Percentiles rank a stretch among this genome's conserved stretches.
These are phyloP conservation scores for Hortaea werneckii DNA, from an alignment of 2,329 filamentous ascomycete species.

Conservation along the genomic window DNA sequence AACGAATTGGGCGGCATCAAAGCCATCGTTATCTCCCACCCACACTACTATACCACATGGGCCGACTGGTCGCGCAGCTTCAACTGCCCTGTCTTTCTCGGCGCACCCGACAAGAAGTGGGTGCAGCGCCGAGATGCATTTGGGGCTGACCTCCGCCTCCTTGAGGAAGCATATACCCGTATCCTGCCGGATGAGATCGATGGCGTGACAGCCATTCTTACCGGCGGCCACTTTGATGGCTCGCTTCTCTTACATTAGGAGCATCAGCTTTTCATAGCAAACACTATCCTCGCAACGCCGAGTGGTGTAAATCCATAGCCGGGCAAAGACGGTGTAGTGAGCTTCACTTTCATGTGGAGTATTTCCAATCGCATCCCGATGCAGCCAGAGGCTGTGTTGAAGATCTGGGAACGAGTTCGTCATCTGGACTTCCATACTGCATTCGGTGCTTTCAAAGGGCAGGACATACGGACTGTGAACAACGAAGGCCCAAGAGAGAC, in stretches of 20 bases:
- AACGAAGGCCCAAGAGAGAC: constrained; percentile 9
- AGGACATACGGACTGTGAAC: constrained; percentile 45
- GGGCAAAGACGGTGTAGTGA: constrained; percentile 28
- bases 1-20: constrained; percentile 23
- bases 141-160: constrained; percentile 33
- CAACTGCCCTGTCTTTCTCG: constrained; percentile 56
- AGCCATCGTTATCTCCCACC: constrained; percentile 55
- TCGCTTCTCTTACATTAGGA: too few relatives aligned
- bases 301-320: constrained; percentile 9
- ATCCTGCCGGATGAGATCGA: constrained; percentile 36
- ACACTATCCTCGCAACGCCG: constrained; percentile 62
- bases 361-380: constrained; percentile 64
- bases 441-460: constrained; percentile 54
- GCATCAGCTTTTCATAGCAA: constrained; percentile 61
- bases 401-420: constrained; percentile 57
- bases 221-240: constrained; percentile 70
- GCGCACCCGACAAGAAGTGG: constrained; percentile 56
- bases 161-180: constrained; percentile 24
- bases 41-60: constrained; percentile 70
- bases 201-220: constrained; percentile 50
- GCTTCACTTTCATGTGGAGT: constrained; percentile 65
- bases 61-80: constrained; percentile 61
- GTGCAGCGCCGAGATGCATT: constrained; percentile 36
- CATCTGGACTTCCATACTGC: constrained; percentile 52
- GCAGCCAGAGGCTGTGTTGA: constrained; percentile 48